Conservation (phyloP, 257 asterid species). For the Primulina tabacum region DNA sequence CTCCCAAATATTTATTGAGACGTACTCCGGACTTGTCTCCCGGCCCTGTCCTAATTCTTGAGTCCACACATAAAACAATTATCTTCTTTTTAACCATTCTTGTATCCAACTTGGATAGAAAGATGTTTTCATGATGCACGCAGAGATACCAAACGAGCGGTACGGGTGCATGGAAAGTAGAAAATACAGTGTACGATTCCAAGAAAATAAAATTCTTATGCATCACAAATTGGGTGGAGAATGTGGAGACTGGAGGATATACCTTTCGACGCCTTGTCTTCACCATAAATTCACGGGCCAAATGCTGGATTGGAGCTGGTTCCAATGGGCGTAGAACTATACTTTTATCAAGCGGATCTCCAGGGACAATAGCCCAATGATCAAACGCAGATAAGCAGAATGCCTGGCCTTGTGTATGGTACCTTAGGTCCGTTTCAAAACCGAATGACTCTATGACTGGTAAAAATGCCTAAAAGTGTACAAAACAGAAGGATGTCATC, state of each 20-base stretch:
- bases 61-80: background rate
- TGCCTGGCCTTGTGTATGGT: slow-evolving; percentile 98
- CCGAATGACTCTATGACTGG: slow-evolving; percentile 97
- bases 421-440: slow-evolving; percentile 94
- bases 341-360: slow-evolving; percentile 93
- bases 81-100: background rate
- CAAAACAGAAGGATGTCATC: slow-evolving; percentile 11
- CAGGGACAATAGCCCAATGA: slow-evolving; percentile 97
- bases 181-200: background rate
- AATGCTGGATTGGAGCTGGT: slow-evolving; percentile 95
- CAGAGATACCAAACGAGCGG: background rate
- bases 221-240: background rate
- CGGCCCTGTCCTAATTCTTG: background rate
- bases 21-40: too few relatives aligned
- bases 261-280: slow-evolving; percentile 99
- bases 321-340: slow-evolving; percentile 89
- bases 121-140: background rate
- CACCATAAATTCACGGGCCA: slow-evolving; percentile 98
- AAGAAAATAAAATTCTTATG: slow-evolving; percentile 1
- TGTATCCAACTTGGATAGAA: background rate
- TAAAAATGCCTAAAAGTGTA: slow-evolving; percentile 64
- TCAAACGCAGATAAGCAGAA: slow-evolving; percentile 81
- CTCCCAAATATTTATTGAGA: background rate
- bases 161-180: background rate
- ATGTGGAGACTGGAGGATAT: slow-evolving; percentile 10